Conservation (phyloP, 208 protist genomes). For the Trypanosoma rangeli region DNA sequence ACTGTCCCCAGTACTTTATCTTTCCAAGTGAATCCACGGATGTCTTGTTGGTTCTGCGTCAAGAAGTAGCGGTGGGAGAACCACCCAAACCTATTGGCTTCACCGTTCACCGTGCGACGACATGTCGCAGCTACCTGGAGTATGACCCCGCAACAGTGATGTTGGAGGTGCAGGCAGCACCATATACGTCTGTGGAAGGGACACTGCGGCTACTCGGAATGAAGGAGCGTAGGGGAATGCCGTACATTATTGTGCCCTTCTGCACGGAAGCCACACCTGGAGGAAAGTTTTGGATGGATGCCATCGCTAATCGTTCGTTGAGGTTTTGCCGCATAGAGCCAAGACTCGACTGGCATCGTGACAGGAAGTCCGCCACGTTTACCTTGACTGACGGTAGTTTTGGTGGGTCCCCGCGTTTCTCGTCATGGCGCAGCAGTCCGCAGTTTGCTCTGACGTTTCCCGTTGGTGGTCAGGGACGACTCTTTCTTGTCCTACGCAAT, state of each 20-base stretch:
- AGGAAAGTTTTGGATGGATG: constrained; percentile 55
- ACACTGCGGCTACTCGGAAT: constrained; percentile 64
- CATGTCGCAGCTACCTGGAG: constrained; percentile 64
- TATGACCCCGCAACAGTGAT: constrained; percentile 66
- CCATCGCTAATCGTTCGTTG: constrained; percentile 57
- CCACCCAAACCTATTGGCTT: constrained; percentile 55
- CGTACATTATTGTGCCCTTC: constrained; percentile 87
- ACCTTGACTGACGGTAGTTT: constrained; percentile 51
- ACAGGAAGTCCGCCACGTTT: constrained; percentile 36
- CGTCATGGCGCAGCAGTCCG: constrained; percentile 88
- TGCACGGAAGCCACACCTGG: constrained; percentile 22
- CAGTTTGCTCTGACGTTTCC: constrained; percentile 77
- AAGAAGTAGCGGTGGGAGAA: constrained; percentile 12
- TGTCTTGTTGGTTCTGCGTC: constrained; percentile 53
- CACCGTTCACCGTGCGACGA: constrained; percentile 60
- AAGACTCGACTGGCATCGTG: constrained; percentile 70
- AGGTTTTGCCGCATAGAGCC: constrained; percentile 58
- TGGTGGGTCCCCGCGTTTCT: constrained; percentile 66
- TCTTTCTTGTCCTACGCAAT: constrained; percentile 63
- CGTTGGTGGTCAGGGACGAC: constrained; percentile 59
- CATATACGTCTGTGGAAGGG: constrained; percentile 30
- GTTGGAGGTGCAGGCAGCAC: constrained; percentile 21
- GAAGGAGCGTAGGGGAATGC: constrained; percentile 73
- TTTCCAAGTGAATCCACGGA: constrained; percentile 66
- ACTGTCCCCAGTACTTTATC: constrained; percentile 88